phyloP scores from a whole-genome alignment of 148 eudicot genomes.

The Polygonum aviculare region DNA sequence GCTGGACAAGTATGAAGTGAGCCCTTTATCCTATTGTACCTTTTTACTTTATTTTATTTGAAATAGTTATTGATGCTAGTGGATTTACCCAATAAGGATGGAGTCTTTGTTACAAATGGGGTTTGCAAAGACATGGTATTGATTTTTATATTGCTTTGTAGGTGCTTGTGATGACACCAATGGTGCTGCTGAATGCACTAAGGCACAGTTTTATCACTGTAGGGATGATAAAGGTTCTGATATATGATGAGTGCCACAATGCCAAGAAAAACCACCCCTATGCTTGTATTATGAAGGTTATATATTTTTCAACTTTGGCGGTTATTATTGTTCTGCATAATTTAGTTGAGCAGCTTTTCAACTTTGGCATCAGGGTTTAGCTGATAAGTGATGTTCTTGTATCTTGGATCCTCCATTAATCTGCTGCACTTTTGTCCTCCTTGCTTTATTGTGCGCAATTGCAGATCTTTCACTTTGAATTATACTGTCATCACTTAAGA shows the following conservation, averaged over 20 bases:
- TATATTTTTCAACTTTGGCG: not conserved
- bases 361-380: not conserved
- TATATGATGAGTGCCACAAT: conserved; percentile 94
- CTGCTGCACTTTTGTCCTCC: not conserved
- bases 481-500: too few relatives aligned
- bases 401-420: not conserved
- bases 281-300: conserved; percentile 81
- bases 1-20: conserved; percentile 57
- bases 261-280: conserved; percentile 73
- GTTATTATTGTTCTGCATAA: not conserved
- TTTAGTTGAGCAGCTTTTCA: not conserved
- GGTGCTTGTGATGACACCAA: conserved; percentile 96
- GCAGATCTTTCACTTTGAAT: not conserved
- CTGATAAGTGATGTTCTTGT: not conserved
- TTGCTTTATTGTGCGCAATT: not conserved
- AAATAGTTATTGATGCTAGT: not conserved
- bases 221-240: conserved; percentile 52
- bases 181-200: conserved; percentile 60
- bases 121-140: not conserved
- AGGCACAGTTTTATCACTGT: conserved; percentile 56
- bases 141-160: conserved; percentile 14
- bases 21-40: not conserved
- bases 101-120: not conserved
- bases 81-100: not conserved
- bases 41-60: not conserved